Conservation (phyloP, 1,139 yeast species). For the Pichia sp. region DNA sequence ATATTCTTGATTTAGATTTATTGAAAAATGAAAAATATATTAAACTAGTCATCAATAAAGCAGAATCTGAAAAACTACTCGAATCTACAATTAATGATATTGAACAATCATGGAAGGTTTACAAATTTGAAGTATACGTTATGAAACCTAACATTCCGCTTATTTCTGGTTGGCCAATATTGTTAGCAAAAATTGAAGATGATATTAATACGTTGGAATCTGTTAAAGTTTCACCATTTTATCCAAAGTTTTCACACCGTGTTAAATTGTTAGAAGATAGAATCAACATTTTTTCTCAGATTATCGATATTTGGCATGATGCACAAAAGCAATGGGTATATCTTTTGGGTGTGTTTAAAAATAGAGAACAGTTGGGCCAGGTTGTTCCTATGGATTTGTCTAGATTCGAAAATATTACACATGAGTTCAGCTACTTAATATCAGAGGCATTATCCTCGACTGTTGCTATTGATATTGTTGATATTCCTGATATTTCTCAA, state of each 20-base stretch:
- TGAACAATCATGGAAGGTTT: constrained; percentile 44
- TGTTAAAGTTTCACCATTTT: constrained; percentile 73
- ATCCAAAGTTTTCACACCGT: constrained; percentile 58
- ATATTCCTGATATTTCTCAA: constrained; percentile 48
- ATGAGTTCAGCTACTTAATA: constrained; percentile 56
- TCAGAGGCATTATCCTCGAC: constrained; percentile 51
- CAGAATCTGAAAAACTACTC: constrained; percentile 70
- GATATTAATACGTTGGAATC: constrained; percentile 64
- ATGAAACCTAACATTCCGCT: constrained; percentile 55
- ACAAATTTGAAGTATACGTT: constrained; percentile 52
- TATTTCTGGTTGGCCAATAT: constrained; percentile 65
- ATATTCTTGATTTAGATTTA: constrained; percentile 60
- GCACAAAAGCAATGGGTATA: constrained; percentile 91
- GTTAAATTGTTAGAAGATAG: constrained; percentile 55
- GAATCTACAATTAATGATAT: constrained; percentile 53
- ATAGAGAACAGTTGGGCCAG: constrained; percentile 54
- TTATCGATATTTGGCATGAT: constrained; percentile 76
- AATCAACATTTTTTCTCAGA: constrained; percentile 47
- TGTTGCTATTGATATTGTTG: constrained; percentile 56
- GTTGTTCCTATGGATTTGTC: constrained; percentile 71
- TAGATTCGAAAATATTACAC: constrained; percentile 62
- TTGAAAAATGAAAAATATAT: constrained; percentile 45
- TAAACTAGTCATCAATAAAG: constrained; percentile 54
- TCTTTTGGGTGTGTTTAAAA: constrained; percentile 72
- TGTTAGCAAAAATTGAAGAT: constrained; percentile 59